Evolutionary conservation across 2,329 filamentous ascomycete genomes (phyloP).

Genomic region (Aspergillus pseudoviridinutans): DNA sequence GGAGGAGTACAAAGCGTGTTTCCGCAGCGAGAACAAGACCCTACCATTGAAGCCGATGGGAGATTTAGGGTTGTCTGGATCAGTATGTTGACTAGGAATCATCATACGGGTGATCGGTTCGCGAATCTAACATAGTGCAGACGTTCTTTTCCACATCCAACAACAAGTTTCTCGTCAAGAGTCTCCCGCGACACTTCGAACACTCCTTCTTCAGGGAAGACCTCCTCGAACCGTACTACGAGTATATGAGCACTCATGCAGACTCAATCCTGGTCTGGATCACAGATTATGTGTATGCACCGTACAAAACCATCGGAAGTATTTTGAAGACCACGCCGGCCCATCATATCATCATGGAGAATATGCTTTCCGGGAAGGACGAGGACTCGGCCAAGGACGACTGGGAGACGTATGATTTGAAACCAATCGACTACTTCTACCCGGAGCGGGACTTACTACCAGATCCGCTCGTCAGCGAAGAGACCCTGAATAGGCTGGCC

Average conservation of each 20-base stretch:
- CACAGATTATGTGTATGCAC: slow-evolving; percentile 62
- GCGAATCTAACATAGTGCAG: slow-evolving; percentile 22
- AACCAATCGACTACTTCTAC: slow-evolving; percentile 71
- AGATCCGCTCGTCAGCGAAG: slow-evolving; percentile 59
- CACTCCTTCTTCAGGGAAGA: slow-evolving; percentile 66
- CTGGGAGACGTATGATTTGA: slow-evolving; percentile 73
- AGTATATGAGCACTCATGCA: slow-evolving; percentile 59
- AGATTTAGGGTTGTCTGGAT: slow-evolving; percentile 70
- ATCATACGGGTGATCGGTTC: not conserved
- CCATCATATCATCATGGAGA: slow-evolving; percentile 77
- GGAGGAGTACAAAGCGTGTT: slow-evolving; percentile 53
- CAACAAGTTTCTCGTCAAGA: slow-evolving; percentile 67
- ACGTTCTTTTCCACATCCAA: slow-evolving; percentile 69
- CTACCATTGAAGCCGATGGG: slow-evolving; percentile 54
- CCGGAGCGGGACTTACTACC: slow-evolving; percentile 68
- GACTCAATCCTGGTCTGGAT: slow-evolving; percentile 66
- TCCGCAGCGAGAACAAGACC: slow-evolving; percentile 41
- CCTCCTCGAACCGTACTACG: slow-evolving; percentile 60
- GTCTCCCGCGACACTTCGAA: slow-evolving; percentile 65
- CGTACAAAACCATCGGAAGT: slow-evolving; percentile 55
- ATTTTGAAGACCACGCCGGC: slow-evolving; percentile 59
- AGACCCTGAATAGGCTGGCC: slow-evolving; percentile 61
- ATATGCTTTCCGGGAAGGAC: slow-evolving; percentile 61
- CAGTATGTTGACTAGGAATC: slow-evolving; percentile 37
- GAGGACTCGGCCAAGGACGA: slow-evolving; percentile 40